Percentiles rank a stretch among this genome's conserved stretches.
phyloP scores from a whole-genome alignment of 2,329 filamentous ascomycete species.

The Alternaria sp. region DNA sequence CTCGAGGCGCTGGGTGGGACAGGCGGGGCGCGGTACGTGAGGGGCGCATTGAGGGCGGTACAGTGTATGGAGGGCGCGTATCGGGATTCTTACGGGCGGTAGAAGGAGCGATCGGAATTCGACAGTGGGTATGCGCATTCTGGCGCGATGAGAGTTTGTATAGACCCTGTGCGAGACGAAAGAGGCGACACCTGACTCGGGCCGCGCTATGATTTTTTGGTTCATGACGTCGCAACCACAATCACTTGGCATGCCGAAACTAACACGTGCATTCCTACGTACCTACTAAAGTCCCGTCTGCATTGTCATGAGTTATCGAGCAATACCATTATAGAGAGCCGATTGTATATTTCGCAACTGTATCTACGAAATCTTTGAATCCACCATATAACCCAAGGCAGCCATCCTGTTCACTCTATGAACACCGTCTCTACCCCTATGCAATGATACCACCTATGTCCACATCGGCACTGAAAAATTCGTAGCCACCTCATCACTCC shows the following conservation, averaged over 20 bases:
- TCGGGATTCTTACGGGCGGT: constrained; percentile 21
- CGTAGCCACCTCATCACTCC: background rate
- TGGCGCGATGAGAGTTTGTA: constrained; percentile 2
- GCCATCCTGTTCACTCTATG: background rate
- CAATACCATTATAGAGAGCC: background rate
- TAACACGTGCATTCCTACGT: background rate
- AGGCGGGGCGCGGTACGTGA: background rate
- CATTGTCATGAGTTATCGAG: background rate
- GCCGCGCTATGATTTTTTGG: background rate
- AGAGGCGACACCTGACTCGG: constrained; percentile 5
- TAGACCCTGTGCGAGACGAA: background rate
- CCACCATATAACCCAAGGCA: background rate
- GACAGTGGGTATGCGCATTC: constrained; percentile 14
- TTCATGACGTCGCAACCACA: background rate
- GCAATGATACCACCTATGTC: background rate
- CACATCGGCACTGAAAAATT: constrained; percentile 13
- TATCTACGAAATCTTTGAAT: background rate
- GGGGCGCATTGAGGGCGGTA: constrained; percentile 20
- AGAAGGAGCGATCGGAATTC: constrained; percentile 31
- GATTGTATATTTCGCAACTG: background rate
- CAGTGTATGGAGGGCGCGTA: constrained; percentile 18
- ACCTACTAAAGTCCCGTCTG: background rate
- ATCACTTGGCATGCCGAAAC: background rate
- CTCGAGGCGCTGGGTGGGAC: constrained; percentile 21
- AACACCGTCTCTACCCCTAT: background rate